These are phyloP conservation scores for Aspergillus olivimuriae DNA, from an alignment of 495 filamentous ascomycete genomes.

Conservation along the genomic window DNA sequence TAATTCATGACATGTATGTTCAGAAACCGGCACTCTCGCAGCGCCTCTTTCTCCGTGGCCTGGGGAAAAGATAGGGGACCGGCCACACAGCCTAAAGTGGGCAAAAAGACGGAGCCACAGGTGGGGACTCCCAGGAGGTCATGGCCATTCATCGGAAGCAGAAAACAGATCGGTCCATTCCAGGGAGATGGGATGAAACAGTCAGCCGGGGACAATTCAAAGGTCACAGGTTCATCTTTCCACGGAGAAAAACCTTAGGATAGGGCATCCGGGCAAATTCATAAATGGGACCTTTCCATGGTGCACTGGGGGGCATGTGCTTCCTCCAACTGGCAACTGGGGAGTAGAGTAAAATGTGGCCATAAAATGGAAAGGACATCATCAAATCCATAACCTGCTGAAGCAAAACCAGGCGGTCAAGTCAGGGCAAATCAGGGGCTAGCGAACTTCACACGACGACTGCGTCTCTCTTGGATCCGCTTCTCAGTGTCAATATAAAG, in stretches of 20 bases:
- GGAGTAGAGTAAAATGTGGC: neutral
- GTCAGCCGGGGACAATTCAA: neutral
- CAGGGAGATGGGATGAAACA: neutral
- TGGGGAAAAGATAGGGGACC: too few species aligned
- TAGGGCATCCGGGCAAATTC: neutral
- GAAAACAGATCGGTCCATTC: too few species aligned
- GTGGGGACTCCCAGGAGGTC: too few species aligned
- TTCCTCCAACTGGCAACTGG: neutral
- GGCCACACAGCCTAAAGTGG: too few species aligned
- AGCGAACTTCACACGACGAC: slow-evolving; percentile 40
- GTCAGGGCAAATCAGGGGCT: slow-evolving; percentile 35
- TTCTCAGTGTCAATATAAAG: slow-evolving; percentile 67
- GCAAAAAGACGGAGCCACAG: too few species aligned
- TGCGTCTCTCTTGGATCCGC: slow-evolving; percentile 61
- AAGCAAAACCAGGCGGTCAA: neutral
- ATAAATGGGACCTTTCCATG: too few species aligned
- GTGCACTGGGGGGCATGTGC: neutral
- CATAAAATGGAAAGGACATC: neutral
- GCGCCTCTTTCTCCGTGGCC: too few species aligned
- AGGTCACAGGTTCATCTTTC: neutral
- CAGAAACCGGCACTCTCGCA: too few species aligned
- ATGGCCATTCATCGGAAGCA: too few species aligned
- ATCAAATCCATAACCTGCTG: neutral
- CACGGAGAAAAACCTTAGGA: too few species aligned
- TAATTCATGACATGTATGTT: too few species aligned